A percentile compares a stretch with the other conserved stretches of the same genome.
Evolutionary conservation across 176 grass and related monocot species (phyloP).

Genomic region (Raddia guianensis): DNA sequence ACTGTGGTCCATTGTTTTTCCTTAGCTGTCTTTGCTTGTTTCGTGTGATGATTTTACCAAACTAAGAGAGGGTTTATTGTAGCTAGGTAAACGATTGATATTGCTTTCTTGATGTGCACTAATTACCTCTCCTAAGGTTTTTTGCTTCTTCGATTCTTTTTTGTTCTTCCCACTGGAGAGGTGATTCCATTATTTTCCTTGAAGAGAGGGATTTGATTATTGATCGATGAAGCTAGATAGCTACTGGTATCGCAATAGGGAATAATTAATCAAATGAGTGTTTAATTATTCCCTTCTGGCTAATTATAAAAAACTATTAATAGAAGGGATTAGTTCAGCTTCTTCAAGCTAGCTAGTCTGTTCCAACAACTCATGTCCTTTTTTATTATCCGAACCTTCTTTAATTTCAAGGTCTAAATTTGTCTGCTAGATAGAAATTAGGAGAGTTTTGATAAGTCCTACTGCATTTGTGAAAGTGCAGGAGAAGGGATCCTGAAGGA

Average conservation of each 20-base stretch:
- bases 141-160: constrained; percentile 3
- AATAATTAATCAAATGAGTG: constrained; percentile 10
- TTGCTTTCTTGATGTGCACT: background rate
- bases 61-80: background rate
- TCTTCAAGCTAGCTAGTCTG: background rate
- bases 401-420: background rate
- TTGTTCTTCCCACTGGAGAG: background rate
- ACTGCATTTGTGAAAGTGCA: constrained; percentile 43
- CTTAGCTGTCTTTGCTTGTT: background rate
- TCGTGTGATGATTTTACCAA: constrained; percentile 8
- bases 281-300: background rate
- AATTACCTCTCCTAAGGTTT: background rate
- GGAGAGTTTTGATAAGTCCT: constrained; percentile 30
- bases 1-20: background rate
- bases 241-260: background rate
- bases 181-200: background rate
- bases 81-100: background rate
- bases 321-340: constrained; percentile 27
- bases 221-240: background rate
- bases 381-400: background rate
- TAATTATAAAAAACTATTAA: background rate
- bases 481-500: constrained; percentile 49
- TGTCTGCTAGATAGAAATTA: background rate
- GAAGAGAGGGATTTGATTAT: background rate
- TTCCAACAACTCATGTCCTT: background rate